A percentile compares a stretch with the other conserved stretches of the same genome.
Conservation (phyloP, 257 asterid species). For the Jacaranda mimosifolia region DNA sequence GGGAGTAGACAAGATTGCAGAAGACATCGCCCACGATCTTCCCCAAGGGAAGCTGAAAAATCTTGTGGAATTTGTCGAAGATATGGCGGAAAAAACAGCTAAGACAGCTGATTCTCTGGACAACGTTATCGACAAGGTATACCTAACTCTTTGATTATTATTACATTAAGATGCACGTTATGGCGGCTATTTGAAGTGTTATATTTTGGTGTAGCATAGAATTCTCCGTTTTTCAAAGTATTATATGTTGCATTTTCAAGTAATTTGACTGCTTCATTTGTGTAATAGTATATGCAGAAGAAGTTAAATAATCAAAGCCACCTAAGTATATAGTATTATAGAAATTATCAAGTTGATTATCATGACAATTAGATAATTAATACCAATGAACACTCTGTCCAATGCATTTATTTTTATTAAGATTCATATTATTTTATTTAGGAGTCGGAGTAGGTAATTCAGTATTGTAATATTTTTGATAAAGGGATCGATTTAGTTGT, state of each 20-base stretch:
- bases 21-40: slow-evolving; percentile 54
- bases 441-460: not conserved
- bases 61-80: slow-evolving; percentile 49
- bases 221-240: not conserved
- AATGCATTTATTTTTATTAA: not conserved
- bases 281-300: not conserved
- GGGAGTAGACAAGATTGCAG: slow-evolving; percentile 61
- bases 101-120: slow-evolving; percentile 57
- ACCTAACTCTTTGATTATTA: not conserved
- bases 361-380: not conserved
- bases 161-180: not conserved
- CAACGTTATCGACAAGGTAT: slow-evolving; percentile 68
- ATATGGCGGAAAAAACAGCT: slow-evolving; percentile 62
- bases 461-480: not conserved
- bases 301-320: not conserved
- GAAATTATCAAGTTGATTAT: slow-evolving; percentile 37
- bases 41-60: slow-evolving; percentile 62
- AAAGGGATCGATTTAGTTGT: too few relatives aligned
- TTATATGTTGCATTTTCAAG: too few relatives aligned
- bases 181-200: not conserved
- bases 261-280: slow-evolving; percentile 15
- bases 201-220: not conserved
- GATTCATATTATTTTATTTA: not conserved
- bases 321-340: not conserved
- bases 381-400: slow-evolving; percentile 24